phyloP scores from a whole-genome alignment of 495 filamentous ascomycete species.

The Haplographium delicatum region DNA sequence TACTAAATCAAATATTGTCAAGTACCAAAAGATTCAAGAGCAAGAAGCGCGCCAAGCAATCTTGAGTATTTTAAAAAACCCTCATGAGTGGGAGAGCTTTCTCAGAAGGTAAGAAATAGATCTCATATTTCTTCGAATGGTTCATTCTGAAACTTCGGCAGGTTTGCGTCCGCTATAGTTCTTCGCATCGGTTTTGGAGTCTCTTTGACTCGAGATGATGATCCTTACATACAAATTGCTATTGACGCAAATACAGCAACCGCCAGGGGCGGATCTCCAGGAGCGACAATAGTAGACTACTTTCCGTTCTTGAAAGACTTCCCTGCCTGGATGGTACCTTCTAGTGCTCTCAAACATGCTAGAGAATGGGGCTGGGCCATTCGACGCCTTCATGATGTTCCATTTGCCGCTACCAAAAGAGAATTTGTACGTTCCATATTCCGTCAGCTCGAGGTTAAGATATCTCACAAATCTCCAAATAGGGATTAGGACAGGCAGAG shows the following conservation, averaged over 20 bases:
- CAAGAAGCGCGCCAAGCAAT: constrained; percentile 7
- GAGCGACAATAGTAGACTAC: constrained; percentile 38
- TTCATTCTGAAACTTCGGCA: constrained; percentile 30
- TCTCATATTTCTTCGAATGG: background rate
- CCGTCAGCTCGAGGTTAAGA: background rate
- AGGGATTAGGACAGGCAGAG: constrained; percentile 1
- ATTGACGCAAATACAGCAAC: constrained; percentile 37
- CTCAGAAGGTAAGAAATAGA: background rate
- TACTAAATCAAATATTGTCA: constrained; percentile 4
- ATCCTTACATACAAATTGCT: constrained; percentile 41
- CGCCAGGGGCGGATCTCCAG: constrained; percentile 39
- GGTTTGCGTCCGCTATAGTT: constrained; percentile 25
- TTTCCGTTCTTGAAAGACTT: constrained; percentile 34
- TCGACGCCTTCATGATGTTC: constrained; percentile 12
- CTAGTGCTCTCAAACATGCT: constrained; percentile 24
- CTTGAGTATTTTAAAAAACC: constrained; percentile 4
- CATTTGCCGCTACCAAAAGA: constrained; percentile 6
- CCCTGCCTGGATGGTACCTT: constrained; percentile 38
- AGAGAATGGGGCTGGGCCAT: constrained; percentile 13
- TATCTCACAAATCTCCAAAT: too few relatives aligned
- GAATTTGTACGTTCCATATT: constrained; percentile 1
- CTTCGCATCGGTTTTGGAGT: constrained; percentile 43
- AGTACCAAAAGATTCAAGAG: constrained; percentile 13
- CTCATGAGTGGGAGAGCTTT: constrained; percentile 9
- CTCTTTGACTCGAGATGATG: constrained; percentile 33